Evolutionary conservation across 352 stramenopile genomes (phyloP).

Genomic region (Globisporangium emineosum): DNA sequence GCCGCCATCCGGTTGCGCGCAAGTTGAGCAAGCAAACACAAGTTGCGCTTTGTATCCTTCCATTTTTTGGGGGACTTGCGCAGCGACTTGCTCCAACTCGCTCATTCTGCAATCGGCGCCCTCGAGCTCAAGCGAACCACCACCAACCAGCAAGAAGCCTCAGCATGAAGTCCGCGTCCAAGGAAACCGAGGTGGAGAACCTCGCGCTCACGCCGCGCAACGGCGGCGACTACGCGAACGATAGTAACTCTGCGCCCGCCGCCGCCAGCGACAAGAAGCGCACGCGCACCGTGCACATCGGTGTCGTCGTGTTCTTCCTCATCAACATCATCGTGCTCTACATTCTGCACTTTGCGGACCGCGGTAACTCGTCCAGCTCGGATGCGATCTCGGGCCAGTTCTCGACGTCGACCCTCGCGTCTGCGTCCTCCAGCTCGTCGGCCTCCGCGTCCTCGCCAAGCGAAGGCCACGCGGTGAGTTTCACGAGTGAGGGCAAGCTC

Average conservation of each 20-base stretch:
- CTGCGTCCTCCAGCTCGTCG: slow-evolving; percentile 12
- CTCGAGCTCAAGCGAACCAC: slow-evolving; percentile 12
- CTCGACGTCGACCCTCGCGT: slow-evolving; percentile 29
- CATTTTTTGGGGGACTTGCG: slow-evolving; percentile 7
- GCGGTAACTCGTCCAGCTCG: slow-evolving; percentile 23
- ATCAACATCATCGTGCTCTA: slow-evolving; percentile 85
- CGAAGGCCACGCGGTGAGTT: slow-evolving; percentile 64
- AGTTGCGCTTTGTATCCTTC: slow-evolving; percentile 8
- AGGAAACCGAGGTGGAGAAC: slow-evolving; percentile 20
- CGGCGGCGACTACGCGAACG: slow-evolving; percentile 32
- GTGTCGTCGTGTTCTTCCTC: slow-evolving; percentile 53
- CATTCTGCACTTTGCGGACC: slow-evolving; percentile 77
- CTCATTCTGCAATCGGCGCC: slow-evolving; percentile 27
- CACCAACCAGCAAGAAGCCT: slow-evolving; percentile 5
- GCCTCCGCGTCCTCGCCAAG: slow-evolving; percentile 13
- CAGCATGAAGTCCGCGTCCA: slow-evolving; percentile 18
- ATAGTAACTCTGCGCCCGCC: slow-evolving; percentile 7
- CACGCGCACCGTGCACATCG: slow-evolving; percentile 29
- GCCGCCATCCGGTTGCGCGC: background rate
- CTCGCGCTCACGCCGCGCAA: slow-evolving; percentile 47
- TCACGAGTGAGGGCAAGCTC: slow-evolving; percentile 44
- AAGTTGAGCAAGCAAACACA: background rate
- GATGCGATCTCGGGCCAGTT: slow-evolving; percentile 35
- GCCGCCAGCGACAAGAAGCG: slow-evolving; percentile 21
- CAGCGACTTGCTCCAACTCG: background rate